Evolutionary conservation across 208 protist genomes (phyloP).

Genomic region (Porcisia hertigi): DNA sequence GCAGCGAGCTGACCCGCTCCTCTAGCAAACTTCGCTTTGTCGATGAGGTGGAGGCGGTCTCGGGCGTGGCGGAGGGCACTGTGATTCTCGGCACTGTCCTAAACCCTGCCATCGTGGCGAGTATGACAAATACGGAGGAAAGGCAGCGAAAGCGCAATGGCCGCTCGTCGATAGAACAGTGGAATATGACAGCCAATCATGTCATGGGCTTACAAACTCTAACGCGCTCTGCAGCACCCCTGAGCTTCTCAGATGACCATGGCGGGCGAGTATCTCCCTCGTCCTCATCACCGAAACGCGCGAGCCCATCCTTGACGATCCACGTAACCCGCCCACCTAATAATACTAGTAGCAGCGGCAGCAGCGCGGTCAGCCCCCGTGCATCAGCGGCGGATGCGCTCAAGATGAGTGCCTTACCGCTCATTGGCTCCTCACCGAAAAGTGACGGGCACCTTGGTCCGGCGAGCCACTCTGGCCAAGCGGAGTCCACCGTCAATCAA

Average conservation of each 20-base stretch:
- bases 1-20: conserved; percentile 51
- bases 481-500: neutral
- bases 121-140: conserved; percentile 39
- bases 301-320: conserved; percentile 20
- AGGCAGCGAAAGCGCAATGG: conserved; percentile 37
- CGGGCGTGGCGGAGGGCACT: conserved; percentile 50
- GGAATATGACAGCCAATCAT: conserved; percentile 16
- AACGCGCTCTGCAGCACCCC: conserved; percentile 9
- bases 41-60: conserved; percentile 72
- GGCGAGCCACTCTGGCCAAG: neutral
- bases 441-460: neutral
- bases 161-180: conserved; percentile 30
- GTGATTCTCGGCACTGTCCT: conserved; percentile 43
- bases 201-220: conserved; percentile 16
- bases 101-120: conserved; percentile 44
- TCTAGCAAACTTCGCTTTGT: conserved; percentile 70
- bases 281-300: conserved; percentile 10
- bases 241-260: conserved; percentile 20
- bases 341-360: neutral
- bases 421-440: neutral
- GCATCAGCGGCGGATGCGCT: neutral
- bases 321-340: conserved; percentile 16
- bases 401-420: neutral
- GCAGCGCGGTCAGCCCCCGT: neutral
- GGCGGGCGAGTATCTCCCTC: neutral